Evolutionary conservation across 2,329 filamentous ascomycete genomes (phyloP).

Genomic region (Neonectria sp.): DNA sequence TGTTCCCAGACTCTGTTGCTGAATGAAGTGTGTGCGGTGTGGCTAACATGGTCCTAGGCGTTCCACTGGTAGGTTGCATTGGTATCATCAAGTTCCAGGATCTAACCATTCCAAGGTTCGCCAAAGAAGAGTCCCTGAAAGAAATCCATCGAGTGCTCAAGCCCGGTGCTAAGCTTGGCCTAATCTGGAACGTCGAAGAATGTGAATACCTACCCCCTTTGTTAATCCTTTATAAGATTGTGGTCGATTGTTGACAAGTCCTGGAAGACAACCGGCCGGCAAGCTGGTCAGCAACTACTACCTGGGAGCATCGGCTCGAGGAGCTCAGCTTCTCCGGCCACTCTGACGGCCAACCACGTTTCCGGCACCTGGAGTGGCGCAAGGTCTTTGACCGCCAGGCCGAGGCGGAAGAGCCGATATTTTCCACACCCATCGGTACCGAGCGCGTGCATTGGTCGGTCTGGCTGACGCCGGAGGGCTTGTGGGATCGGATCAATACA

Average conservation of each 20-base stretch:
- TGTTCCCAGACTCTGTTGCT: neutral
- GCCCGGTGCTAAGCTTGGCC: slow-evolving; percentile 71
- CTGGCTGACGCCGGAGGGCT: slow-evolving; percentile 71
- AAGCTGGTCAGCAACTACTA: slow-evolving; percentile 67
- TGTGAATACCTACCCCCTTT: slow-evolving; percentile 61
- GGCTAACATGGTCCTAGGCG: slow-evolving; percentile 52
- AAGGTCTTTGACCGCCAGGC: slow-evolving; percentile 74
- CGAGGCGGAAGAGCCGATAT: slow-evolving; percentile 61
- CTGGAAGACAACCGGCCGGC: slow-evolving; percentile 74
- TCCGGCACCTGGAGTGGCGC: slow-evolving; percentile 76
- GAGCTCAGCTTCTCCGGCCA: slow-evolving; percentile 69
- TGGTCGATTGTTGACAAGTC: neutral
- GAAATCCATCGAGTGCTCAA: slow-evolving; percentile 79
- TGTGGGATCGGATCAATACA: slow-evolving; percentile 77
- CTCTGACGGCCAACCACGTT: slow-evolving; percentile 72
- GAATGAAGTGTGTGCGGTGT: slow-evolving; percentile 3
- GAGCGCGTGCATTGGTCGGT: slow-evolving; percentile 57
- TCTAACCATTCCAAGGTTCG: slow-evolving; percentile 69
- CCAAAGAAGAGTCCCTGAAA: slow-evolving; percentile 71
- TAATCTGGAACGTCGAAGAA: slow-evolving; percentile 84
- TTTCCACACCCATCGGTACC: slow-evolving; percentile 74
- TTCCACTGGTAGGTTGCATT: slow-evolving; percentile 68
- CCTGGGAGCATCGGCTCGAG: slow-evolving; percentile 75
- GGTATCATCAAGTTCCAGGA: neutral
- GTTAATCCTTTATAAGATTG: neutral